phyloP scores from a whole-genome alignment of 2,329 filamentous ascomycete species.

The Beauveria brongniartii region DNA sequence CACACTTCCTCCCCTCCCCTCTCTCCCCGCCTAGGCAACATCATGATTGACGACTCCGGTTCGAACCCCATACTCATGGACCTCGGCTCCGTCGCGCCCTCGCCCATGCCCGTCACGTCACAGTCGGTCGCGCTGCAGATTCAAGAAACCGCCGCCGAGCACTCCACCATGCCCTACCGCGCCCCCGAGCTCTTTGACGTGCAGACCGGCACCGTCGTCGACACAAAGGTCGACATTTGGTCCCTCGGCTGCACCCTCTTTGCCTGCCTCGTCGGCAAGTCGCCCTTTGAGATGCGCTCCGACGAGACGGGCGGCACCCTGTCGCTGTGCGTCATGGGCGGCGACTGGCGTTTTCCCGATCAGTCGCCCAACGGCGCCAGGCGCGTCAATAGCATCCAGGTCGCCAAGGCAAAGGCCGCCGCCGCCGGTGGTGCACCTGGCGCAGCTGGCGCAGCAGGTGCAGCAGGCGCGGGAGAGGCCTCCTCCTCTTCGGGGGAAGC shows the following conservation, averaged over 20 bases:
- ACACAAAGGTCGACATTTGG: conserved; percentile 98
- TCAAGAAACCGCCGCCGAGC: conserved; percentile 90
- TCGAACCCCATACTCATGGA: conserved; percentile 92
- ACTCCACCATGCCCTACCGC: conserved; percentile 97
- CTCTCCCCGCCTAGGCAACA: conserved; percentile 54
- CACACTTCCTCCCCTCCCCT: neutral
- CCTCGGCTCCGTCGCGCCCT: conserved; percentile 80
- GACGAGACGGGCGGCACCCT: conserved; percentile 94
- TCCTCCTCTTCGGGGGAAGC: conserved; percentile 18
- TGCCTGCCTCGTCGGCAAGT: conserved; percentile 92
- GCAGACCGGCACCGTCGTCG: conserved; percentile 82
- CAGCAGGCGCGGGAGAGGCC: conserved; percentile 20
- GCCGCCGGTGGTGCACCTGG: conserved; percentile 21
- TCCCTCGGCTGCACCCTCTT: conserved; percentile 95
- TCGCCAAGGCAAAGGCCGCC: conserved; percentile 10
- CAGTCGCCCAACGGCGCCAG: conserved; percentile 57
- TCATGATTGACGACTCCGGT: conserved; percentile 95
- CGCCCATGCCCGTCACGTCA: conserved; percentile 81
- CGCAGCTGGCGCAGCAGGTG: conserved; percentile 17
- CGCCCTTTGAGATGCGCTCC: conserved; percentile 88
- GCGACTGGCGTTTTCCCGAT: conserved; percentile 95
- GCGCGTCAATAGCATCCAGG: conserved; percentile 33
- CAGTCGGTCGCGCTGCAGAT: conserved; percentile 84
- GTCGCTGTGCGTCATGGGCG: conserved; percentile 84
- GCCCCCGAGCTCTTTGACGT: conserved; percentile 97